Base-by-base conservation (phyloP, 139 green algal species). In the Deuterostichococcus epilithicus region DNA sequence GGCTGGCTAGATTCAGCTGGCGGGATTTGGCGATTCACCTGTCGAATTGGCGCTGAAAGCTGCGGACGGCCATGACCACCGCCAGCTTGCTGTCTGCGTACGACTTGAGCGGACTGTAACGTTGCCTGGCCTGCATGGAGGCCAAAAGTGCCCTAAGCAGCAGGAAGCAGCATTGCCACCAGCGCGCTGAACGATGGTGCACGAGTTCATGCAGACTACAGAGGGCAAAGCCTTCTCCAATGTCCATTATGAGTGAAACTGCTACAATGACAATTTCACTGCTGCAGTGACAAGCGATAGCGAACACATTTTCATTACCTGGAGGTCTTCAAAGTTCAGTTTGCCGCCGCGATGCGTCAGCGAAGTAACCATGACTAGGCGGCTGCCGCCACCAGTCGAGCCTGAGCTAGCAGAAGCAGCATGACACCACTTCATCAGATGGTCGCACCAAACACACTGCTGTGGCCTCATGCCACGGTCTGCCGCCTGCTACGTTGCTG, bases 81-180 rank as follows among this genome's bases (percentile, higher is more conserved):
- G 79, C 81, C 28, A 94, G 60, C 88, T 94, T 94, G 73, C 73
- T 85, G 58, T 91, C 74, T 5, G 74, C 79, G 59, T 94, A 94
- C 3, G 73, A 76, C 34, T 81, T 83, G 60, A 88, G 86, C 1
- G 85, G 77, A 44, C 73, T 76, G 76, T 88, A 88, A 36, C 63
- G 65, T 3, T 20, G 52, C 52, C 20, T 13, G 10, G 52, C 52
- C 52, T 63, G 18, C 28, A 20, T 28, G 28, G 52, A n/a, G 52
- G n/a, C n/a, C n/a, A n/a, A n/a, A n/a, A n/a, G n/a, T n/a, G n/a
- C n/a, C n/a, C n/a, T n/a, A n/a, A n/a, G n/a, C n/a, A n/a, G n/a
- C n/a, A n/a, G n/a, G n/a, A n/a, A n/a, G n/a, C n/a, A n/a, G n/a
- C n/a, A n/a, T n/a, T n/a, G n/a, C n/a, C n/a, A n/a, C n/a, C n/a